phyloP scores from a whole-genome alignment of 768 basidiomycete genomes.

The Pleurotus platypus region DNA sequence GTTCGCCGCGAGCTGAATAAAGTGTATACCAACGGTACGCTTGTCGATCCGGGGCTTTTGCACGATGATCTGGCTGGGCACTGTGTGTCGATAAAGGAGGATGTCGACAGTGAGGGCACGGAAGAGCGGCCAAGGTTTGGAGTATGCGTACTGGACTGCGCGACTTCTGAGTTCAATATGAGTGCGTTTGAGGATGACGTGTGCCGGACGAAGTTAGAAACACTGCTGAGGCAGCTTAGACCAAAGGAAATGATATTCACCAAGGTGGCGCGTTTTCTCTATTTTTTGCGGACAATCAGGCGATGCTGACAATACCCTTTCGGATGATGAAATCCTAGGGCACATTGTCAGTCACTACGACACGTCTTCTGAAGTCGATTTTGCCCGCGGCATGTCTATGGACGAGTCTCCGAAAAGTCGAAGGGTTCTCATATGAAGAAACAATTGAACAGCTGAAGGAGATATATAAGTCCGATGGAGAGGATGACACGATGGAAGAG shows the following conservation, averaged over 20 bases:
- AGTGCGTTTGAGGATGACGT: constrained; percentile 89
- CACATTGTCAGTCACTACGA: constrained; percentile 79
- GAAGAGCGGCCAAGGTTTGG: constrained; percentile 65
- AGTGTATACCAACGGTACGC: constrained; percentile 94
- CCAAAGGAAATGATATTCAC: constrained; percentile 90
- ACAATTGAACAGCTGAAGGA: constrained; percentile 65
- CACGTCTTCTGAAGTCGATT: constrained; percentile 75
- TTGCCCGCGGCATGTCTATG: constrained; percentile 82
- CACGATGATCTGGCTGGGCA: constrained; percentile 94
- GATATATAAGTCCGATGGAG: constrained; percentile 56
- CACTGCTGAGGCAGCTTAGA: constrained; percentile 84
- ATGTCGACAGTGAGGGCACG: constrained; percentile 36
- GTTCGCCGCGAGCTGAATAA: constrained; percentile 90
- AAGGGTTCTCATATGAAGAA: constrained; percentile 76
- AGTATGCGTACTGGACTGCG: constrained; percentile 87
- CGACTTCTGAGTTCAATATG: constrained; percentile 93
- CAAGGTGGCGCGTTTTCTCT: constrained; percentile 51
- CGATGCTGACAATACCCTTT: not conserved
- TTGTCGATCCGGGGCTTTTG: constrained; percentile 86
- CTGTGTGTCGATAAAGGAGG: constrained; percentile 85
- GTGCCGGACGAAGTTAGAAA: constrained; percentile 90
- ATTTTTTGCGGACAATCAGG: not conserved
- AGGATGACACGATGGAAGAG: constrained; percentile 39
- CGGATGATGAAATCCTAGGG: constrained; percentile 45
- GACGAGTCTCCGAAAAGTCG: constrained; percentile 80